A percentile compares a stretch with the other conserved stretches of the same genome.
These are phyloP conservation scores for Calycina marina DNA, from an alignment of 2,329 filamentous ascomycete genomes.

Conservation along the genomic window DNA sequence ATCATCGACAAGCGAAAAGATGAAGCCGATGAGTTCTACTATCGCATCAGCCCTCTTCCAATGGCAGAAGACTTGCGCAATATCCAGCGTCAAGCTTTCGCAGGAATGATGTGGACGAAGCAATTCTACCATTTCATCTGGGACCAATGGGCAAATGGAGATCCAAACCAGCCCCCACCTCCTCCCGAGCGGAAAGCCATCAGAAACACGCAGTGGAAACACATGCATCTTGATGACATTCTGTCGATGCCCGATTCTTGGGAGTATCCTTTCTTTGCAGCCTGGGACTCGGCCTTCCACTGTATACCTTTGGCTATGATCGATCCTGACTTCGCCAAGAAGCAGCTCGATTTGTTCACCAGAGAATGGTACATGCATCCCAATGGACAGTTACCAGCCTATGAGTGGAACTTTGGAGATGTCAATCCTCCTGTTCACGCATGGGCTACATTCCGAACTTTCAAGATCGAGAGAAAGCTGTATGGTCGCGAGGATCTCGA, in stretches of 20 bases:
- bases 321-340: constrained; percentile 94
- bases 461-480: constrained; percentile 97
- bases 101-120: constrained; percentile 98
- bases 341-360: constrained; percentile 90
- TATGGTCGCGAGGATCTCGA: constrained; percentile 90
- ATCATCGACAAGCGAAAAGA: constrained; percentile 71
- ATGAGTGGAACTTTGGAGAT: constrained; percentile 96
- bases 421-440: constrained; percentile 95
- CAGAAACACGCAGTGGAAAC: constrained; percentile 82
- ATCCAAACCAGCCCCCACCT: constrained; percentile 76
- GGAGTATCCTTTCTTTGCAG: constrained; percentile 97
- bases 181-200: constrained; percentile 66
- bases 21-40: constrained; percentile 97
- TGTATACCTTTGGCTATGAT: constrained; percentile 95
- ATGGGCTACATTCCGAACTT: constrained; percentile 87
- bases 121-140: constrained; percentile 94
- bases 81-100: constrained; percentile 86
- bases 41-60: constrained; percentile 77
- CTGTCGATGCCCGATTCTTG: constrained; percentile 96
- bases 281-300: constrained; percentile 95
- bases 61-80: constrained; percentile 90
- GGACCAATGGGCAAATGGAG: constrained; percentile 96
- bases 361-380: constrained; percentile 98
- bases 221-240: constrained; percentile 89
- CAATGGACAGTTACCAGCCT: constrained; percentile 83